Evolutionary conservation across 495 filamentous ascomycete species (phyloP).

Genomic region (Xylaria longipes): DNA sequence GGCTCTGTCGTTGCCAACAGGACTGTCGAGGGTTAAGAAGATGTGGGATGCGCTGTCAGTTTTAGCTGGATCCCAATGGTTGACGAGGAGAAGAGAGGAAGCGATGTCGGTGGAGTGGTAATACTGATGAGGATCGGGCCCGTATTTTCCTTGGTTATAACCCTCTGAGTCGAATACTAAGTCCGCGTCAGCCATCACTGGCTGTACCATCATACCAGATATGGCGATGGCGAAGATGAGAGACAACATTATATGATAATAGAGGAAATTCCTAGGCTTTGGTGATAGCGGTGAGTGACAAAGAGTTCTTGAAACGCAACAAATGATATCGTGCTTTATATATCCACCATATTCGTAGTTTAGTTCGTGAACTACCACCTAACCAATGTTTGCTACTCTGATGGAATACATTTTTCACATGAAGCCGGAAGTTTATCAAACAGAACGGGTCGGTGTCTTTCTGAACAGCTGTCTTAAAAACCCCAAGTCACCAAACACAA

Average conservation of each 20-base stretch:
- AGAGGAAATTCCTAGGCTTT: background rate
- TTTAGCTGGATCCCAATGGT: constrained; percentile 22
- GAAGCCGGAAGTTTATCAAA: background rate
- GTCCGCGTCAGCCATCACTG: constrained; percentile 3
- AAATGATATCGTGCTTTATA: background rate
- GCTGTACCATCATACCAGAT: background rate
- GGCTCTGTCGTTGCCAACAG: background rate
- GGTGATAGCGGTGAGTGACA: background rate
- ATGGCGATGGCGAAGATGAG: background rate
- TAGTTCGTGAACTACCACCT: background rate
- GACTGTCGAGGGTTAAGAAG: constrained; percentile 17
- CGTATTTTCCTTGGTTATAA: constrained; percentile 24
- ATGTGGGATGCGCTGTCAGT: constrained; percentile 25
- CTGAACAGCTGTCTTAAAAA: background rate
- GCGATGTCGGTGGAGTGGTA: constrained; percentile 24
- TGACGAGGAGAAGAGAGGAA: constrained; percentile 28
- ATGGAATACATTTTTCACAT: background rate
- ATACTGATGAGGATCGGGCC: constrained; percentile 26
- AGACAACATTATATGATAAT: constrained; percentile 6
- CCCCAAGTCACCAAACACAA: background rate
- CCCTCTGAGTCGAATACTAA: constrained; percentile 16
- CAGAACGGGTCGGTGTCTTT: background rate
- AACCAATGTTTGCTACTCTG: background rate
- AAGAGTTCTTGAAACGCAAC: background rate
- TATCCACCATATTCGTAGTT: background rate